phyloP scores from a whole-genome alignment of 1,139 yeast species.

The Blastobotrys raffinosifermentans region DNA sequence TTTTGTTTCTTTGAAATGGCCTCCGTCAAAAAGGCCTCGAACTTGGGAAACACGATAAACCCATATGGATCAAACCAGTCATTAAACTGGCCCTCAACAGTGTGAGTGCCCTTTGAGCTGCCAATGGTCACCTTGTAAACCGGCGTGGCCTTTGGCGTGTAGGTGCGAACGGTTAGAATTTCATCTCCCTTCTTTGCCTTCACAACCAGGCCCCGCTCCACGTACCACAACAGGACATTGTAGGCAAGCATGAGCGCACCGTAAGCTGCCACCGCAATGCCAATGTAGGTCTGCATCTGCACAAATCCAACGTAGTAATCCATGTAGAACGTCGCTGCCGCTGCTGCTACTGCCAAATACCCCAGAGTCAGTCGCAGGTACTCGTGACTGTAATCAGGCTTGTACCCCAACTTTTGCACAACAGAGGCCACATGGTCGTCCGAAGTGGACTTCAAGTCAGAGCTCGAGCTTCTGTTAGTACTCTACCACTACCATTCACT shows the following conservation, averaged over 20 bases:
- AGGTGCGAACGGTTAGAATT: conserved; percentile 24
- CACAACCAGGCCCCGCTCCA: conserved; percentile 54
- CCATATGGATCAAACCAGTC: conserved; percentile 28
- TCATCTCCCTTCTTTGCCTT: conserved; percentile 40
- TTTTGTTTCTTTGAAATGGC: conserved; percentile 12
- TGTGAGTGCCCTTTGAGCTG: conserved; percentile 13
- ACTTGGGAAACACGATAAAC: conserved; percentile 23
- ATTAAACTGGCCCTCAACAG: conserved; percentile 17
- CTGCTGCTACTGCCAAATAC: conserved; percentile 55
- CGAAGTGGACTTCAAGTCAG: conserved; percentile 30
- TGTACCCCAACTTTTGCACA: conserved; percentile 53
- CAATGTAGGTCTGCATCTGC: conserved; percentile 37
- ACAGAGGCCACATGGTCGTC: conserved; percentile 32
- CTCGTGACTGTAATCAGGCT: conserved; percentile 49
- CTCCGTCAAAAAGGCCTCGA: conserved; percentile 14
- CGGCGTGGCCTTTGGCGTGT: conserved; percentile 39
- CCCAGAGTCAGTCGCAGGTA: conserved; percentile 70
- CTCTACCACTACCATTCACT: no score
- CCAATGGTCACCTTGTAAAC: conserved; percentile 40
- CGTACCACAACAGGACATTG: conserved; percentile 44
- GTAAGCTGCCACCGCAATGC: conserved; percentile 46
- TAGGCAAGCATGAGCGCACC: conserved; percentile 45
- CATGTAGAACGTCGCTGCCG: conserved; percentile 57
- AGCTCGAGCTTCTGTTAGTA: conserved; percentile 21
- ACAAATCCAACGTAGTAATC: conserved; percentile 58